phyloP scores from a whole-genome alignment of 495 filamentous ascomycete genomes.

The Penicillium goetzii region DNA sequence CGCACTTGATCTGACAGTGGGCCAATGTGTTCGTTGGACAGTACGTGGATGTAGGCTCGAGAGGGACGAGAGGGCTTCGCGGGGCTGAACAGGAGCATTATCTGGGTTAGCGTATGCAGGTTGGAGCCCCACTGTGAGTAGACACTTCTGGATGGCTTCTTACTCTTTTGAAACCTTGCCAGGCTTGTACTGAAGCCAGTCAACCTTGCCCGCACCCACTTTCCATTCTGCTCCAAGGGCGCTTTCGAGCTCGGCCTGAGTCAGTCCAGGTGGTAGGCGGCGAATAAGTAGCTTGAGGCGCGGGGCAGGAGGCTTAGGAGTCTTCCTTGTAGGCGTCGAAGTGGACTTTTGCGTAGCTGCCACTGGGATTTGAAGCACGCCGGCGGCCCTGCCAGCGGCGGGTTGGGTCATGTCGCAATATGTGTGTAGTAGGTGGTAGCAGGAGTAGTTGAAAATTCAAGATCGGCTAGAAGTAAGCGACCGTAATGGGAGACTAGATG shows the following conservation, averaged over 20 bases:
- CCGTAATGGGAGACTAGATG: neutral
- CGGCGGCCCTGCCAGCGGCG: slow-evolving; percentile 47
- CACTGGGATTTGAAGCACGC: slow-evolving; percentile 63
- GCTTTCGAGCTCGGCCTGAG: slow-evolving; percentile 73
- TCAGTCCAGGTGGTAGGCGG: slow-evolving; percentile 83
- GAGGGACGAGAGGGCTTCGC: slow-evolving; percentile 77
- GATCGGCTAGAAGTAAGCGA: neutral
- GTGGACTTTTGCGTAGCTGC: slow-evolving; percentile 61
- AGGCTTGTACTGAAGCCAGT: slow-evolving; percentile 75
- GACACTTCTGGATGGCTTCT: slow-evolving; percentile 2
- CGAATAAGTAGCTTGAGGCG: slow-evolving; percentile 86
- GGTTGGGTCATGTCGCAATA: slow-evolving; percentile 38
- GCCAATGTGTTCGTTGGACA: slow-evolving; percentile 59
- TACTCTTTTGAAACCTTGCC: slow-evolving; percentile 92
- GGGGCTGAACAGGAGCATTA: slow-evolving; percentile 54
- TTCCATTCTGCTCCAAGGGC: slow-evolving; percentile 85
- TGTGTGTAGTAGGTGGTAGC: neutral
- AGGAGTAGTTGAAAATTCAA: neutral
- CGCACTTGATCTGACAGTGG: slow-evolving; percentile 69
- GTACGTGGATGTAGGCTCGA: slow-evolving; percentile 77
- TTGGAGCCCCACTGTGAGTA: slow-evolving; percentile 6
- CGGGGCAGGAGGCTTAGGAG: slow-evolving; percentile 60
- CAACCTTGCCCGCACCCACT: slow-evolving; percentile 73
- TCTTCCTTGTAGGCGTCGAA: slow-evolving; percentile 44
- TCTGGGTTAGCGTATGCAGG: slow-evolving; percentile 19